Percentiles rank a stretch among this genome's conserved stretches.
phyloP scores from a whole-genome alignment of 805 yeast species.

The Lachancea sp. region DNA sequence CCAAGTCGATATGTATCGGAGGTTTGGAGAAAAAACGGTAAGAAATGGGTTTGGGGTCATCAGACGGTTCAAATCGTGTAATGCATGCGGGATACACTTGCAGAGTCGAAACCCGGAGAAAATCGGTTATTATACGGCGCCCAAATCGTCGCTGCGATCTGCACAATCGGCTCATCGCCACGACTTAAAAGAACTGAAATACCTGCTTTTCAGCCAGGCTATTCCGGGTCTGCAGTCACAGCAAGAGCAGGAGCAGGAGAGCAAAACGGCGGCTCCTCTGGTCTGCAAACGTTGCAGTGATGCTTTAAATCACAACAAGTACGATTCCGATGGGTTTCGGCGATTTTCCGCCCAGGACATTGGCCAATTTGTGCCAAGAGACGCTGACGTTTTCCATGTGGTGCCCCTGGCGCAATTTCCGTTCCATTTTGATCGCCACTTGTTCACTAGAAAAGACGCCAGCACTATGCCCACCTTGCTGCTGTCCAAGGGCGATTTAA shows the following conservation, averaged over 20 bases:
- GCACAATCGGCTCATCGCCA: conserved; percentile 3
- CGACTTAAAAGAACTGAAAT: conserved; percentile 21
- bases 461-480: conserved; percentile 13
- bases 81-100: conserved; percentile 52
- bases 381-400: conserved; percentile 50
- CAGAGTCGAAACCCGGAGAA: conserved; percentile 35
- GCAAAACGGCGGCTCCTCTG: background rate
- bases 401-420: conserved; percentile 72
- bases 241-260: background rate
- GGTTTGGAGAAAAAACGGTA: background rate
- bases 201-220: conserved; percentile 28
- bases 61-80: conserved; percentile 31
- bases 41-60: background rate
- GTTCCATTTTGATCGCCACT: conserved; percentile 38
- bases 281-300: conserved; percentile 52
- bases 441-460: conserved; percentile 13
- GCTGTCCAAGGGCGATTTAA: conserved; percentile 31
- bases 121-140: conserved; percentile 41
- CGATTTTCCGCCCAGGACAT: conserved; percentile 29
- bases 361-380: conserved; percentile 34
- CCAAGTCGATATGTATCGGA: background rate
- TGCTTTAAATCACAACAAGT: conserved; percentile 40
- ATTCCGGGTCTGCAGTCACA: conserved; percentile 17
- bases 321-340: conserved; percentile 33
- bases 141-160: conserved; percentile 12